A percentile compares a stretch with the other conserved stretches of the same genome.
phyloP scores from a whole-genome alignment of 352 stramenopile species.

The Pythium scleroteichum region DNA sequence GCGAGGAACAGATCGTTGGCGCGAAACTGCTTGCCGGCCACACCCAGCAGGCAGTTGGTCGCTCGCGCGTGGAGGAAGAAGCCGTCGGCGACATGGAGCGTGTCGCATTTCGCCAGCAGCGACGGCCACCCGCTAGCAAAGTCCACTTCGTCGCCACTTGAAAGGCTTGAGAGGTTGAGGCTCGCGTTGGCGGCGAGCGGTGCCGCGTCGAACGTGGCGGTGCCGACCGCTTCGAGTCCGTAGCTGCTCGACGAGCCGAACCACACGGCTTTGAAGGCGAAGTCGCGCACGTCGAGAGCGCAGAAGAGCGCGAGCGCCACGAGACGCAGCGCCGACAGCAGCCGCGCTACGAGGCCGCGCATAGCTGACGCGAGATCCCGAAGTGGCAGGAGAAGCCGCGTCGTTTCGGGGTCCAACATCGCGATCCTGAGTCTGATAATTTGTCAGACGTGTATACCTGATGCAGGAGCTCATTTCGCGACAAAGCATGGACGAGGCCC shows the following conservation, averaged over 20 bases:
- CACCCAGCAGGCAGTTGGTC: constrained; percentile 32
- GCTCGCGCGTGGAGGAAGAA: constrained; percentile 24
- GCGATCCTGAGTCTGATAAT: background rate
- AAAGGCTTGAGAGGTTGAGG: constrained; percentile 22
- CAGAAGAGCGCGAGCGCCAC: constrained; percentile 32
- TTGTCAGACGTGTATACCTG: background rate
- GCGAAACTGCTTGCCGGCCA: constrained; percentile 10
- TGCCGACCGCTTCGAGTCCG: constrained; percentile 24
- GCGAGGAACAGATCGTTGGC: constrained; percentile 41
- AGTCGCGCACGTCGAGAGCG: constrained; percentile 35
- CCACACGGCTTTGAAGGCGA: constrained; percentile 37
- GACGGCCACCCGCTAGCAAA: constrained; percentile 32
- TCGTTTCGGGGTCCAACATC: background rate
- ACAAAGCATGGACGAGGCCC: background rate
- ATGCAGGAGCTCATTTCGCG: background rate
- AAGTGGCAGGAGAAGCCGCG: background rate
- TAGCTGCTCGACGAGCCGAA: constrained; percentile 30
- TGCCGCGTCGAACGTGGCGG: constrained; percentile 5
- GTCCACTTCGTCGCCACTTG: constrained; percentile 23
- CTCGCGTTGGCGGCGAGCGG: constrained; percentile 16
- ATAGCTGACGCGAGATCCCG: background rate
- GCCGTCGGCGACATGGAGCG: constrained; percentile 17
- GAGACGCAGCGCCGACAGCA: constrained; percentile 27
- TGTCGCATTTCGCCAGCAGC: constrained; percentile 33
- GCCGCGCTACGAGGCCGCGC: constrained; percentile 13